Evolutionary conservation across 805 yeast genomes (phyloP), one percentile per base, ranked within the genome.

Genomic region (Naumovozyma castellii): DNA sequence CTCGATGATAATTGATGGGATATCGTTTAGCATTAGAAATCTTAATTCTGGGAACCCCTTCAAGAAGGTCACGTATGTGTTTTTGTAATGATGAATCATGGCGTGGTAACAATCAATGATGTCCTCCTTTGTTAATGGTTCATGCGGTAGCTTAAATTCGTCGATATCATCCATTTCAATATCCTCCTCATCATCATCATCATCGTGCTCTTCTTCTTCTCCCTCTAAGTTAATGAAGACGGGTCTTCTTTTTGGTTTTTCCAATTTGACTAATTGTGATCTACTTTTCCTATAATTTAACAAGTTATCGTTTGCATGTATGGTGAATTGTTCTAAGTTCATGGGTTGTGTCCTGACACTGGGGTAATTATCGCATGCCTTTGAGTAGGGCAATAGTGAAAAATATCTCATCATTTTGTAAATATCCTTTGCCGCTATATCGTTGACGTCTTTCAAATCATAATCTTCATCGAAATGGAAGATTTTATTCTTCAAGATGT

Each of bases 281-380:
- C 47, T 46, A 22, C 45, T 44, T 22, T 44, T 47, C 33, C 63
- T 49, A 37, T 58, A 58, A 5, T 39, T 32, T 8, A 48, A 41
- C 14, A 57, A 36, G 33, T 46, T 50, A 25, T 40, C 36, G 37
- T 60, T 60, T 50, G 64, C 47, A 47, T 47, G 35, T 25, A 37
- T 35, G 40, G 50, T 56, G 53, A 64, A 45, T 41, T 49, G 43
- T 18, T 56, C 50, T 30, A 65, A 42, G 41, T 56, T 59, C 58
- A 64, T 67, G 13, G 67, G 62, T 19, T 65, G 67, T 0, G 72
- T 67, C 36, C 66, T 56, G 3, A 67, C 71, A 32, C 67, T 57
- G 18, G 72, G 72, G 43, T 62, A 66, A 34, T 49, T 51, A 45
- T 66, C 72, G 35, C 67, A 64, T 1, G 71, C 70, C 40, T 66